Conservation (phyloP, 257 asterid genomes). For the Jasminum sambac region DNA sequence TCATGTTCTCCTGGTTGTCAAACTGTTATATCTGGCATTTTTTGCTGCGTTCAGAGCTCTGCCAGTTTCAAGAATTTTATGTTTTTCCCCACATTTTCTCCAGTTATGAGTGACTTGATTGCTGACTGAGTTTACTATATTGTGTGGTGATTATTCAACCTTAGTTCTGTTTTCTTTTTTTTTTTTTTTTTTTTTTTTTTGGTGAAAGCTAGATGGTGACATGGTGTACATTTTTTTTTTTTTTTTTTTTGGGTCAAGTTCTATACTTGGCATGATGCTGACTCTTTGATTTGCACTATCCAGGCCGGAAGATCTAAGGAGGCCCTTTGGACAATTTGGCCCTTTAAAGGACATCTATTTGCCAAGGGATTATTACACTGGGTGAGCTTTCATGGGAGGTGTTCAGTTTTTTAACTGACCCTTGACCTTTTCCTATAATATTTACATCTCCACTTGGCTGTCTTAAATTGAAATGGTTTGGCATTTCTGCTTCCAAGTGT, state of each 20-base stretch:
- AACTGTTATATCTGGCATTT: neutral
- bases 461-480: slow-evolving; percentile 21
- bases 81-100: neutral
- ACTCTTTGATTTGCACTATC: slow-evolving; percentile 10
- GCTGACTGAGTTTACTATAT: neutral
- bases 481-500: slow-evolving; percentile 4
- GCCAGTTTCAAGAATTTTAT: too few species aligned
- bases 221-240: too few species aligned
- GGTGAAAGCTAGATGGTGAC: too few species aligned
- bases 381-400: slow-evolving; percentile 57
- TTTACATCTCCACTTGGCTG: neutral
- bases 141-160: neutral
- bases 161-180: neutral
- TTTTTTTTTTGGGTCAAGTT: neutral
- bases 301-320: slow-evolving; percentile 87
- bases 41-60: too few species aligned
- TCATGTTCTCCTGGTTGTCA: too few species aligned
- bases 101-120: neutral
- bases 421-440: neutral
- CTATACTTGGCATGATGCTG: neutral
- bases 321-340: slow-evolving; percentile 89
- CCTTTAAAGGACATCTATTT: slow-evolving; percentile 82
- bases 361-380: slow-evolving; percentile 90
- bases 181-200: neutral
- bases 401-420: neutral